These are phyloP conservation scores for Oryza nivara DNA, from an alignment of 176 grass and related monocot genomes.

Conservation along the genomic window DNA sequence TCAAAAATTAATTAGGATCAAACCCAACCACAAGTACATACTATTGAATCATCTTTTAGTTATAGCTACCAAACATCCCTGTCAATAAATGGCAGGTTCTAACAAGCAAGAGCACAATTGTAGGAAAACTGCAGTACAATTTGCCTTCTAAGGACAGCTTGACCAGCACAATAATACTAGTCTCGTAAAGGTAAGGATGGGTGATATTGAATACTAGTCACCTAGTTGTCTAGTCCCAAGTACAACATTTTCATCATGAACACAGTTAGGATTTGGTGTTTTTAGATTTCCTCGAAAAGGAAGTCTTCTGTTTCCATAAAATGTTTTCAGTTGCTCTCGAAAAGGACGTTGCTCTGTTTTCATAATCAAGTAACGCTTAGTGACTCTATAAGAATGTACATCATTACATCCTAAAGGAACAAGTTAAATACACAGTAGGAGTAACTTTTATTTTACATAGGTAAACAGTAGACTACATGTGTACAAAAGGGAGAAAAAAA, in stretches of 20 bases:
- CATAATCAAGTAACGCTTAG: background rate
- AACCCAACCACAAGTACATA: background rate
- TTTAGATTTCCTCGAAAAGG: background rate
- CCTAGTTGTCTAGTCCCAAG: background rate
- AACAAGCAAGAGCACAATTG: constrained; percentile 8
- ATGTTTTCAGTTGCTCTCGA: background rate
- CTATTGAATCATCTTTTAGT: background rate
- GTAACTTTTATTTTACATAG: background rate
- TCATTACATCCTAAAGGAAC: background rate
- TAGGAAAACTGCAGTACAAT: background rate
- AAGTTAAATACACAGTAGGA: background rate
- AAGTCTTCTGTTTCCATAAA: background rate
- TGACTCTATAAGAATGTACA: background rate
- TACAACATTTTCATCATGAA: constrained; percentile 13
- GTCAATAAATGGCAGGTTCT: background rate
- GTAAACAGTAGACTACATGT: constrained; percentile 3
- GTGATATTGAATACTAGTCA: background rate
- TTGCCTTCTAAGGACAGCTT: background rate
- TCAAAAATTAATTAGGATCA: constrained; percentile 27
- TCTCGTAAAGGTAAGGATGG: background rate
- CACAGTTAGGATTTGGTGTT: background rate
- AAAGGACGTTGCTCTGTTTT: background rate
- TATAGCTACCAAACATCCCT: background rate
- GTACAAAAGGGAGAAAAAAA: background rate
- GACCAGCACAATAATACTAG: background rate